Base-by-base conservation (phyloP, 2,329 filamentous ascomycete species). In the Cercospora brassicicola region DNA sequence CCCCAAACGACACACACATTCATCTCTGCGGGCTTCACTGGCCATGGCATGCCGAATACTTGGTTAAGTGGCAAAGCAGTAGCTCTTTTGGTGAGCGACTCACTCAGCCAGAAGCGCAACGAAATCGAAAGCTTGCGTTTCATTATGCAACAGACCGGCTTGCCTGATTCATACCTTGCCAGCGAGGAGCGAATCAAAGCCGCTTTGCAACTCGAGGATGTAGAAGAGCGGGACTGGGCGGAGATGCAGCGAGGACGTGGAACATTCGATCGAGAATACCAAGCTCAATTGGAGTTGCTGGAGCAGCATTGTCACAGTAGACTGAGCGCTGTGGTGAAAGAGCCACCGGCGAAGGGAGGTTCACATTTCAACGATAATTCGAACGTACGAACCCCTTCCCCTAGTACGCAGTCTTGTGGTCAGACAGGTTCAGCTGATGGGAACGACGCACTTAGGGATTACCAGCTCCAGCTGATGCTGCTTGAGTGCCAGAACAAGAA, bases 11-110 rank as follows among this genome's bases (percentile, higher is more conserved):
- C 70, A 0, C 65, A 69, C 13, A 51, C 77, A 0, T 79, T 73
- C 67, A 71, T 79, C 15, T 67, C 76, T 5, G 78, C 77, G 9
- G 78, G 85, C 4, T 87, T 84, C n/a, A 79, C 77, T 0, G 79
- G 83, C 0, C 91, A 94, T 77, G 91, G 91, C 0, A 93, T 93
- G 90, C 90, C 91, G 20, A 88, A 89, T 73, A 88, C 90, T 15
- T 88, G 89, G 69, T 80, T 92, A 48, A 88, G 86, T 72, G 91
- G 86, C 1, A 86, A 88, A 67, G 87, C 87, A 1, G 86, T 87
- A 11, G 89, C 87, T 9, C 80, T 85, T 57, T 85, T 90, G 82
- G 86, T 91, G 63, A 84, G 65, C 67, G 65, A 81, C 42, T 31
- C 77, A 72, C 78, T 63, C 71, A 66, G 7, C 66, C 71, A 6